A percentile compares a stretch with the other conserved stretches of the same genome.
Conservation (phyloP, 352 stramenopile species). For the Globisporangium carolinianum region DNA sequence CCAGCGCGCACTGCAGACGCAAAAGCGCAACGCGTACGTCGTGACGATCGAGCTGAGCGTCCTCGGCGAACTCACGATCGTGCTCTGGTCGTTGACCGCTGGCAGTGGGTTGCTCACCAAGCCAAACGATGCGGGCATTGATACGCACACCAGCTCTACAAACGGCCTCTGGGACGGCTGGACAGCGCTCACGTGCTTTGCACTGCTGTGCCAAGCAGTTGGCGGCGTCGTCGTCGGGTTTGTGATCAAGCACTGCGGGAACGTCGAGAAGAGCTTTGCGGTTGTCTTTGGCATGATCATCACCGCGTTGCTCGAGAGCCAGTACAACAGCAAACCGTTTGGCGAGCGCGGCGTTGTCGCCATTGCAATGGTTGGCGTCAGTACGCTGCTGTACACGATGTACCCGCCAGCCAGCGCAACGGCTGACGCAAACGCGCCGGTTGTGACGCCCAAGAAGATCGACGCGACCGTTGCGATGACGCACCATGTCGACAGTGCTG, state of each 20-base stretch:
- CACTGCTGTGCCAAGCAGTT: constrained; percentile 60
- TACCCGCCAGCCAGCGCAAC: constrained; percentile 28
- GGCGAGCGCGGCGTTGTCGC: constrained; percentile 41
- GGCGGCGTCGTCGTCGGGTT: constrained; percentile 73
- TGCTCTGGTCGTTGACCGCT: constrained; percentile 37
- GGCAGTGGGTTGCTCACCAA: constrained; percentile 12
- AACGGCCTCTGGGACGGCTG: constrained; percentile 59
- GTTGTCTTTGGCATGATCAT: constrained; percentile 79
- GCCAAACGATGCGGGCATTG: constrained; percentile 8
- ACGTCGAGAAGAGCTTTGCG: constrained; percentile 81
- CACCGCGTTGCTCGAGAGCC: constrained; percentile 58
- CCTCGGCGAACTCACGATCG: constrained; percentile 51
- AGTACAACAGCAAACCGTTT: constrained; percentile 70
- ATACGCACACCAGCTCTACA: constrained; percentile 7
- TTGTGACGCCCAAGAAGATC: constrained; percentile 11
- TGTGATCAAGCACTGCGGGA: constrained; percentile 82
- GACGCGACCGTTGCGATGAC: constrained; percentile 9
- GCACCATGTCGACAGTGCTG: background rate
- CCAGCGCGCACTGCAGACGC: constrained; percentile 56
- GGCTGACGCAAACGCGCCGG: constrained; percentile 10
- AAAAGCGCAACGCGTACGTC: constrained; percentile 73
- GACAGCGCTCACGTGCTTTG: constrained; percentile 52
- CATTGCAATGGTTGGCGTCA: constrained; percentile 53
- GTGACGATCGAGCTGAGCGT: constrained; percentile 78
- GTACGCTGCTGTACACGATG: constrained; percentile 65